These are phyloP conservation scores for Albatrellus ellisii DNA, from an alignment of 768 basidiomycete genomes.

Conservation along the genomic window DNA sequence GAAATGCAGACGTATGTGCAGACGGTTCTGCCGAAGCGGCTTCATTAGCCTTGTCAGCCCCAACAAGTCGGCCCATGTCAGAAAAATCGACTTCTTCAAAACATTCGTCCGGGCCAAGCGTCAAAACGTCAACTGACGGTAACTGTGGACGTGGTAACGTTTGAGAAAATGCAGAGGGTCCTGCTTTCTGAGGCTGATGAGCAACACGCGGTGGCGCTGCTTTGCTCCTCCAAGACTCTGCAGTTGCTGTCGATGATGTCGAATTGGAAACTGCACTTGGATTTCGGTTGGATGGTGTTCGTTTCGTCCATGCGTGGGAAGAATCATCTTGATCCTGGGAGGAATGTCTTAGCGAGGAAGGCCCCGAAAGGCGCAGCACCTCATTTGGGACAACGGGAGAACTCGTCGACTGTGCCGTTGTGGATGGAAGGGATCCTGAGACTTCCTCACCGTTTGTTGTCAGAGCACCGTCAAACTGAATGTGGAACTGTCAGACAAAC, in stretches of 20 bases:
- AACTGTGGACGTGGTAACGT: too few species aligned
- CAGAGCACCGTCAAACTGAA: too few species aligned
- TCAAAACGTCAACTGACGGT: conserved; percentile 26
- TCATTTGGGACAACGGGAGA: neutral
- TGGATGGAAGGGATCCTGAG: too few species aligned
- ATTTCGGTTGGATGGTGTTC: conserved; percentile 12
- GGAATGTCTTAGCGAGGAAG: conserved; percentile 18
- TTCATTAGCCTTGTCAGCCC: conserved; percentile 21
- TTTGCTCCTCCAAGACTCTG: conserved; percentile 60
- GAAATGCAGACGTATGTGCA: conserved; percentile 12
- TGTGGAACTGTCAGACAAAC: too few species aligned
- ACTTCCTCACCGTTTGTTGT: too few species aligned
- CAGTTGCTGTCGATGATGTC: conserved; percentile 9
- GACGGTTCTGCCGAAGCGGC: conserved; percentile 13
- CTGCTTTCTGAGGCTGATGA: too few species aligned
- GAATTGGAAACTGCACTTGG: conserved; percentile 4
- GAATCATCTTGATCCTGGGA: conserved; percentile 12
- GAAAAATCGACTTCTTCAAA: conserved; percentile 75
- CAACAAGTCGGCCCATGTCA: conserved; percentile 61
- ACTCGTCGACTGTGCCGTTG: neutral
- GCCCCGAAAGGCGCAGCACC: conserved; percentile 10
- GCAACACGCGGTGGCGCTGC: conserved; percentile 22
- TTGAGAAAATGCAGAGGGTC: too few species aligned
- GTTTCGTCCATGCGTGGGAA: conserved; percentile 3
- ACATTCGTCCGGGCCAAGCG: conserved; percentile 37